phyloP scores from a whole-genome alignment of 176 grass and related monocot species.

The Alopecurus myosuroides region DNA sequence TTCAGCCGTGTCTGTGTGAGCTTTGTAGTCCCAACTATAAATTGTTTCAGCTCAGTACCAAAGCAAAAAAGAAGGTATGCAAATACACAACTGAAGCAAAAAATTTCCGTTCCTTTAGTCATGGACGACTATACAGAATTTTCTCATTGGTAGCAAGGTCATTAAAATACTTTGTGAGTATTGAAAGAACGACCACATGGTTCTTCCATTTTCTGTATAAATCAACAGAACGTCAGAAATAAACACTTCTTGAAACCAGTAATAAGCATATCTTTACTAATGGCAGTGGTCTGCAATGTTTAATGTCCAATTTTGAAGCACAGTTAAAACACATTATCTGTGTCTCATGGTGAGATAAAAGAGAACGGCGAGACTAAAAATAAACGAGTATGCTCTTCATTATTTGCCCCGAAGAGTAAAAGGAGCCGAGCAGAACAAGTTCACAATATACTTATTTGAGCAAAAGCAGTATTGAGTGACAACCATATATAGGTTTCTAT shows the following conservation, averaged over 20 bases:
- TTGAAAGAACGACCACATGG: slow-evolving; percentile 37
- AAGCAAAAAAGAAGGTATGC: no score
- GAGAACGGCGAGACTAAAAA: not conserved
- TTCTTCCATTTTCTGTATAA: slow-evolving; percentile 75
- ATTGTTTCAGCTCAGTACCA: no score
- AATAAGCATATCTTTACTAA: not conserved
- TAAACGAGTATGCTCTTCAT: not conserved
- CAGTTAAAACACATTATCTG: not conserved
- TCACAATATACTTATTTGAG: no score
- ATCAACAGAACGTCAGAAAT: slow-evolving; percentile 17
- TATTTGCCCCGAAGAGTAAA: no score
- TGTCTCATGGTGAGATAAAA: not conserved
- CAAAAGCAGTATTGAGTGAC: slow-evolving; percentile 65
- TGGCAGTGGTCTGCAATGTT: not conserved
- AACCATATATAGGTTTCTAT: slow-evolving; percentile 75
- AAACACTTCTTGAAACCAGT: not conserved
- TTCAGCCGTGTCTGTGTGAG: no score
- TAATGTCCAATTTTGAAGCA: slow-evolving; percentile 12
- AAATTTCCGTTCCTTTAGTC: slow-evolving; percentile 74
- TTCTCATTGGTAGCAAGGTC: slow-evolving; percentile 74
- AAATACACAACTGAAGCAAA: no score
- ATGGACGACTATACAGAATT: slow-evolving; percentile 64
- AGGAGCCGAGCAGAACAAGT: no score
- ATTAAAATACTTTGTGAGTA: slow-evolving; percentile 69
- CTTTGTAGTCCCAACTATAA: no score